Evolutionary conservation across 2,329 filamentous ascomycete genomes (phyloP), one percentile per base, ranked within the genome.

Genomic region (Aaosphaeria pasadenensis): DNA sequence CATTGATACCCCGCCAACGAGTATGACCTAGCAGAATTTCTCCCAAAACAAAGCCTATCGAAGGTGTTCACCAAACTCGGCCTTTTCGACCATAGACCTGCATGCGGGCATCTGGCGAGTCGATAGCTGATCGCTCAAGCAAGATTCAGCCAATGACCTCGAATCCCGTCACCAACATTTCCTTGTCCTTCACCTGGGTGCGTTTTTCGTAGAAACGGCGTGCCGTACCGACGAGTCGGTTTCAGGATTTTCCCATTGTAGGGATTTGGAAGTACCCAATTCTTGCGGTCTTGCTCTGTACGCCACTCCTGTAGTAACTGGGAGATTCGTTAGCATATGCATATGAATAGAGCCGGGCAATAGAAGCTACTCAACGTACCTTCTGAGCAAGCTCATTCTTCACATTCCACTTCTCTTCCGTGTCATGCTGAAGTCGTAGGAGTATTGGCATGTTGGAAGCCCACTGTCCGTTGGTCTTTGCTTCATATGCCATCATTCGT

Each of bases 231-330:
- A 39, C 28, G 17, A n/a, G 17, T 36, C 9, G 46, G 7, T 53
- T 24, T 24, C 2, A 24, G 17, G 17, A 24, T 24, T 24, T 24
- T 24, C 17, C 17, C 17, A 24, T 24, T 24, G 17, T 24, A 24
- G 17, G 17, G 17, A 24, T 24, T 36, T 1, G 62, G 62, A 0
- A 63, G 44, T 6, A 63, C 58, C 63, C 65, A 67, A 40, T 67
- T 67, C 44, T 32, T 53, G 13, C 45, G 43, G 7, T 64, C 60
- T n/a, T 54, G 43, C 6, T 44, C 17, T 1, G n/a, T 36, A 1
- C 13, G 11, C 58, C 58, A 63, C 5, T n/a, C 2, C 5, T 51
- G 30, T 4, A 43, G n/a, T 3, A 64, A 30, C 53, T 57, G 33
- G 33, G 33, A n/a, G 3, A 9, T 6, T 6, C 11, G 31, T 44